phyloP scores from a whole-genome alignment of 805 yeast genomes.

The Candida broadrunensis region DNA sequence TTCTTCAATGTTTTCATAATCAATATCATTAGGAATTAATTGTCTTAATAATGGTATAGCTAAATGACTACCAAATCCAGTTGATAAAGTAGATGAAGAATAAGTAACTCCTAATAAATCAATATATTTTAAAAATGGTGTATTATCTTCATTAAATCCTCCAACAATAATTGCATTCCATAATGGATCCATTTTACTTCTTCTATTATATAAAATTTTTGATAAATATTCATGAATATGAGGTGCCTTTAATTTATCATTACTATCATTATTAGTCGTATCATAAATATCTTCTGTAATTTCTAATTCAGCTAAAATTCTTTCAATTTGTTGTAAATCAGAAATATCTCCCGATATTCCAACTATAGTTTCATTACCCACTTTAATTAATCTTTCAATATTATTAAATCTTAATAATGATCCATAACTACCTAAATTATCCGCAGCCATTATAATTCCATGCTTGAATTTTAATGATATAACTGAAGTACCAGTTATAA shows the following conservation, averaged over 20 bases:
- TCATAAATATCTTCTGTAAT: conserved; percentile 75
- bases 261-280: conserved; percentile 58
- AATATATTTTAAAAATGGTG: conserved; percentile 78
- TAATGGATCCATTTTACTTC: conserved; percentile 91
- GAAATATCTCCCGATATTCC: conserved; percentile 94
- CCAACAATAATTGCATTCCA: conserved; percentile 95
- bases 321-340: conserved; percentile 82
- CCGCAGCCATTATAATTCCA: conserved; percentile 95
- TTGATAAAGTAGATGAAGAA: conserved; percentile 83
- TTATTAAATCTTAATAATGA: conserved; percentile 84
- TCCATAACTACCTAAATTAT: conserved; percentile 88
- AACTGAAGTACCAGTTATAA: conserved; percentile 95
- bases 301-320: conserved; percentile 74
- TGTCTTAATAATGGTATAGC: conserved; percentile 91
- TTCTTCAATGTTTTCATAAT: conserved; percentile 64
- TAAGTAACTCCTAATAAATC: conserved; percentile 91
- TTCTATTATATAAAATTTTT: conserved; percentile 78
- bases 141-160: conserved; percentile 67
- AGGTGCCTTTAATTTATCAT: conserved; percentile 66
- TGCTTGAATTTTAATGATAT: conserved; percentile 84
- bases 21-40: conserved; percentile 75
- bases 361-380: conserved; percentile 83
- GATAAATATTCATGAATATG: conserved; percentile 86
- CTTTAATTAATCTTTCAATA: conserved; percentile 78
- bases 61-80: conserved; percentile 94